A percentile compares a stretch with the other conserved stretches of the same genome.
These are phyloP conservation scores for Murraya koenigii DNA, from an alignment of 345 rosid species.

Conservation along the genomic window DNA sequence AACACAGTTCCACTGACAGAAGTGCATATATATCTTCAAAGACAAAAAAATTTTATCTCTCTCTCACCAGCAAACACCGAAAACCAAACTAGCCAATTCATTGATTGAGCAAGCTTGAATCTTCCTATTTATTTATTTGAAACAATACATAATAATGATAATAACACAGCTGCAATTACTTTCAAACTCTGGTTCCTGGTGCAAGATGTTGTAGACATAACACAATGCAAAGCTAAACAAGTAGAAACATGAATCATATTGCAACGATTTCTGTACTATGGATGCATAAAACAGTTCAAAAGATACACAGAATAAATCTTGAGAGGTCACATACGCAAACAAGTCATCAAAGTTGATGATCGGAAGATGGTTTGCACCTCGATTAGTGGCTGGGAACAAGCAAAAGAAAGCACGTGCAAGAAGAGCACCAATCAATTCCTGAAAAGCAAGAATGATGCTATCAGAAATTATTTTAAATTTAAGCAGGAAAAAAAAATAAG, in stretches of 20 bases:
- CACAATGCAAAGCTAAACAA: background rate
- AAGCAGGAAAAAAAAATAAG: background rate
- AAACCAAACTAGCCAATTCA: background rate
- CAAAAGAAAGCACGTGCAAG: constrained; percentile 83
- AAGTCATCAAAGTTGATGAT: constrained; percentile 76
- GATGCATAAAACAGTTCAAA: background rate
- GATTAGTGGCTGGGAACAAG: constrained; percentile 63
- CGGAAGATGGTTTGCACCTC: constrained; percentile 66
- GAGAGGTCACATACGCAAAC: constrained; percentile 67
- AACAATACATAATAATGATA: background rate
- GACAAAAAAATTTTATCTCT: background rate
- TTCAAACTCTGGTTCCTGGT: background rate
- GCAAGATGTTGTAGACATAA: background rate
- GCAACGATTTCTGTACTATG: background rate
- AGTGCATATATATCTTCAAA: background rate
- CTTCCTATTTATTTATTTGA: background rate
- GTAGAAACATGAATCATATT: background rate
- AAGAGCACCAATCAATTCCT: constrained; percentile 85
- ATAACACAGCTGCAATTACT: background rate
- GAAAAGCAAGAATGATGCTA: constrained; percentile 23
- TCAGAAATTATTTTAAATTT: background rate
- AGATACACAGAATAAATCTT: constrained; percentile 26
- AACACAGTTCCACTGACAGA: background rate
- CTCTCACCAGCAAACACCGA: background rate
- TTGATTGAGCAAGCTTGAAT: background rate